Base-by-base conservation (phyloP, 2,329 filamentous ascomycete species). In the Phyllosticta paracitricarpa region DNA sequence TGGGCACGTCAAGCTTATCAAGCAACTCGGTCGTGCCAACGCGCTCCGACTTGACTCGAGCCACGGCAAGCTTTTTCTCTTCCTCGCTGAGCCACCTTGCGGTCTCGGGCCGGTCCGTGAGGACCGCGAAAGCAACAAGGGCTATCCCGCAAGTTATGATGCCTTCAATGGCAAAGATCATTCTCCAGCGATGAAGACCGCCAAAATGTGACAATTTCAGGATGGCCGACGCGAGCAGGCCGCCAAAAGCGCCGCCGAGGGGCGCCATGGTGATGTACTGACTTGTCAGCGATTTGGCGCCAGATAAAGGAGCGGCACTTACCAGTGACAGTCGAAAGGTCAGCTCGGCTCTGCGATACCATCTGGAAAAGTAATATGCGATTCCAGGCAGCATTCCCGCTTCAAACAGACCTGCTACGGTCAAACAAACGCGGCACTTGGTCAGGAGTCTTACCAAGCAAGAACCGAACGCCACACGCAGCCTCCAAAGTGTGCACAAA, bases 321-420 rank as follows among this genome's bases (percentile, higher is more conserved):
- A 61, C 59, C 48, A 89, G 74, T 0, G 84, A 82, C 0, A 89
- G 75, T 0, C 87, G 80, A 70, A 89, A 89, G 0, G 84, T 81
- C 5, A 90, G 75, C 71, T 91, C 87, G 57, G 80, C 81, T 33
- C 84, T 78, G n/a, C 85, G 78, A 66, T 89, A 90, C 87, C 87
- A 90, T 58, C 87, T 77, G 0, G 82, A 86, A 22, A 89, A 74
- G 66, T 89, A 90, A 72, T 89, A 91, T 0, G 86, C 86, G 51
- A 89, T 88, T 0, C 88, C 87, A 0, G 88, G 88, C 59, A 90
- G 72, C 82, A 91, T 84, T 7, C 87, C 88, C 0, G 88, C 85
- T 72, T 91, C 88, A 62, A 89, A 89, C 10, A 57, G n/a, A 17
- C 59, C 52, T 54, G 52, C 25, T 12, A 54, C 25, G 19, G 52